These are phyloP conservation scores for Parathielavia hyrcaniae DNA, from an alignment of 495 filamentous ascomycete genomes.

Conservation along the genomic window DNA sequence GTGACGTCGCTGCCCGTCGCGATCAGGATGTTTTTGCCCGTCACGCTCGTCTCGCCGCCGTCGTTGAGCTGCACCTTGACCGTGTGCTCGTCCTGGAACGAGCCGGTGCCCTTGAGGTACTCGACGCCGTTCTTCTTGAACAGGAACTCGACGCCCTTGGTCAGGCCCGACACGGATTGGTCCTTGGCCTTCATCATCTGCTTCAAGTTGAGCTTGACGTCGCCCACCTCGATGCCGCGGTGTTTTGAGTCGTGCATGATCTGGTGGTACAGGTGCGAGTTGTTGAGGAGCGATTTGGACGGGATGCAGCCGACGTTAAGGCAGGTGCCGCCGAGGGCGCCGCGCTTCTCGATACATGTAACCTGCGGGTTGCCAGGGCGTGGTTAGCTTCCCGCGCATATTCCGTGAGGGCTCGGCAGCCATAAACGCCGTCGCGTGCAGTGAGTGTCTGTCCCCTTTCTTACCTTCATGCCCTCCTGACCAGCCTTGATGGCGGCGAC, in stretches of 20 bases:
- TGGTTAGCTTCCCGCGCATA: constrained; percentile 1
- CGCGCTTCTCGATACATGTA: constrained; percentile 97
- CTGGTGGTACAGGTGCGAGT: constrained; percentile 97
- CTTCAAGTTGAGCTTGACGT: constrained; percentile 89
- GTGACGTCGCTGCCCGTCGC: constrained; percentile 91
- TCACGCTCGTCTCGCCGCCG: constrained; percentile 75
- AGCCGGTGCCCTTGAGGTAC: constrained; percentile 86
- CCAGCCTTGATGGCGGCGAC: constrained; percentile 98
- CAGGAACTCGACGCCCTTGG: constrained; percentile 94
- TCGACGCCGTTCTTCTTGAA: constrained; percentile 99
- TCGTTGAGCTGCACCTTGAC: constrained; percentile 83
- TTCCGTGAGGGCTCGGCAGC: neutral
- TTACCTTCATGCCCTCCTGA: constrained; percentile 92
- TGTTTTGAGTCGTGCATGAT: constrained; percentile 95
- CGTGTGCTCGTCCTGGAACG: constrained; percentile 84
- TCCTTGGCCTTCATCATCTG: constrained; percentile 99
- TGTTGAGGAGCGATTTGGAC: constrained; percentile 98
- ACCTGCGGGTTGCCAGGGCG: constrained; percentile 52
- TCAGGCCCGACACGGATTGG: constrained; percentile 77
- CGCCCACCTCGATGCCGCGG: constrained; percentile 87
- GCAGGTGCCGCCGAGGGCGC: constrained; percentile 90
- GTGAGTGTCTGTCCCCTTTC: constrained; percentile 16
- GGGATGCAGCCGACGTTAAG: constrained; percentile 99
- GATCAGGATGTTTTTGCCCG: constrained; percentile 95
- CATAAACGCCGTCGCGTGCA: neutral